Conservation (phyloP, 1,284 basidiomycete species). For the Ustilago crameri region DNA sequence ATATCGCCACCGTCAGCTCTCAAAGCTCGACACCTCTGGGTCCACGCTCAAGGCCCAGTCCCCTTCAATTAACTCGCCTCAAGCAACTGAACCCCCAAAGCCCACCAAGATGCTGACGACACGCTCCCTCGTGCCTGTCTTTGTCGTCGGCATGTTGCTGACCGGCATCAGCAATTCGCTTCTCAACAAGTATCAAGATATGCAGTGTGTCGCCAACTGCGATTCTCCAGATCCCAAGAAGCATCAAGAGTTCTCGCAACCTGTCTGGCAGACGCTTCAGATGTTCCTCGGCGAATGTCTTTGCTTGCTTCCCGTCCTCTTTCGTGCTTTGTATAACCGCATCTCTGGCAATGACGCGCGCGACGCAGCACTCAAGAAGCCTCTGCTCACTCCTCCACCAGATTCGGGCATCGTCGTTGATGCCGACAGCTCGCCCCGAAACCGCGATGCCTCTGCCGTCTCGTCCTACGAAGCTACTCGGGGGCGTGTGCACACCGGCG, state of each 20-base stretch:
- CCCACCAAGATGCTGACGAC: slow-evolving; percentile 33
- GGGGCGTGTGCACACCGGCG: slow-evolving; percentile 39
- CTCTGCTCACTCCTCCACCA: slow-evolving; percentile 34
- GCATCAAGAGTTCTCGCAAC: slow-evolving; percentile 60
- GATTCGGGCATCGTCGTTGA: slow-evolving; percentile 47
- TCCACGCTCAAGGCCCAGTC: not conserved
- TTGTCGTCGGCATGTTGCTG: slow-evolving; percentile 72
- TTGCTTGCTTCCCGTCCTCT: slow-evolving; percentile 59
- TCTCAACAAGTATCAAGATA: slow-evolving; percentile 68
- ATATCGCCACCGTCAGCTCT: slow-evolving; percentile 8
- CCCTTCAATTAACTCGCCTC: not conserved
- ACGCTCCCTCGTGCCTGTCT: slow-evolving; percentile 63
- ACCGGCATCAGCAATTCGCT: slow-evolving; percentile 70
- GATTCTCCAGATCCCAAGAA: slow-evolving; percentile 46
- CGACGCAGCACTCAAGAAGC: slow-evolving; percentile 47
- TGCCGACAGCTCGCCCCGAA: slow-evolving; percentile 24
- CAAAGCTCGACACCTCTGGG: not conserved
- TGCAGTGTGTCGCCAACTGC: slow-evolving; percentile 69
- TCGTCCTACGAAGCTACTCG: slow-evolving; percentile 47
- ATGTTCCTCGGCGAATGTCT: slow-evolving; percentile 70
- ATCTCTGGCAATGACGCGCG: slow-evolving; percentile 13
- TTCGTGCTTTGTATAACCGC: slow-evolving; percentile 31
- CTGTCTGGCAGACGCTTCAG: slow-evolving; percentile 67
- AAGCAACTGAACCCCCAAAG: not conserved
- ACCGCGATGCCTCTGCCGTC: slow-evolving; percentile 19